Percentiles rank a stretch among this genome's conserved stretches.
These are phyloP conservation scores for Rhododendron ovatum DNA, from an alignment of 148 eudicot genomes.

Conservation along the genomic window DNA sequence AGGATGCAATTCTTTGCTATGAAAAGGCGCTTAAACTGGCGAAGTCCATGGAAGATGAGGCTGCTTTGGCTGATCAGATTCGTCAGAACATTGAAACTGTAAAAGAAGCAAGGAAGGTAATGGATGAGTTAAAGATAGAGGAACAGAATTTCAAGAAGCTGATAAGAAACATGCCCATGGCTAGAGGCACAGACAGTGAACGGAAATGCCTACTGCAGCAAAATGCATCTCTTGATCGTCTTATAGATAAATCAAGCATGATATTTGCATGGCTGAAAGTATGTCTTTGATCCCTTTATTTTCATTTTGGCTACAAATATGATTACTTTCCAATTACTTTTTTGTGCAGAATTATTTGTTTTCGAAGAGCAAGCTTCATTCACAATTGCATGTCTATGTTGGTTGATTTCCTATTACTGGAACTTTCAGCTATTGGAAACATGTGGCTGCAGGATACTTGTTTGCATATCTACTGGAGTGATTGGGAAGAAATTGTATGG, in stretches of 20 bases:
- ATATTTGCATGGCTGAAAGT: slow-evolving; percentile 69
- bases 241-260: slow-evolving; percentile 62
- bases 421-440: neutral
- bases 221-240: slow-evolving; percentile 62
- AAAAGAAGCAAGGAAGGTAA: slow-evolving; percentile 45
- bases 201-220: slow-evolving; percentile 61
- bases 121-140: slow-evolving; percentile 57
- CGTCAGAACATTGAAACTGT: slow-evolving; percentile 59
- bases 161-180: slow-evolving; percentile 36
- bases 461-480: neutral
- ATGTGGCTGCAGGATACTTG: neutral
- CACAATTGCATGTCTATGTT: neutral
- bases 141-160: slow-evolving; percentile 79
- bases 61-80: slow-evolving; percentile 59
- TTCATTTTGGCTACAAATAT: neutral
- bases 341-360: neutral
- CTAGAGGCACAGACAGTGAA: slow-evolving; percentile 60
- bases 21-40: slow-evolving; percentile 73
- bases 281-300: slow-evolving; percentile 1
- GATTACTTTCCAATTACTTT: neutral
- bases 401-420: neutral
- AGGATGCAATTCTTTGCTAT: slow-evolving; percentile 73
- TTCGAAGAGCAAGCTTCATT: no score
- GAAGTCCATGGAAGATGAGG: slow-evolving; percentile 81
- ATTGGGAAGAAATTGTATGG: neutral